Evolutionary conservation across 23 red algal genomes (phyloP), one percentile per base, ranked within the genome.

Genomic region (Gracilaria caudata): DNA sequence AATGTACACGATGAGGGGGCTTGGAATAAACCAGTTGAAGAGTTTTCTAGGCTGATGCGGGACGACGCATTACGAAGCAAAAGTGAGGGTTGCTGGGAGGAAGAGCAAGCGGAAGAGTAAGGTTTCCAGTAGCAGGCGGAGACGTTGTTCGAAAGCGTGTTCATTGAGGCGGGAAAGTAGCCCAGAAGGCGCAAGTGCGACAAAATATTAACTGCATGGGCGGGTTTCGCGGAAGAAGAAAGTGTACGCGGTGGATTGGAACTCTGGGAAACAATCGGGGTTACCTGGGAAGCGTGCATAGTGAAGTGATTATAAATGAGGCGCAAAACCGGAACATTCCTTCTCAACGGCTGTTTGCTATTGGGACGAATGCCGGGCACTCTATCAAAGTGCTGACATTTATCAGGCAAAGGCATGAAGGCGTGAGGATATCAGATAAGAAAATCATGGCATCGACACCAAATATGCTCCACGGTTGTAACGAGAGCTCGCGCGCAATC

Each of bases 51-150:
- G 20, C 66, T 91, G 1, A 91, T 91, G 87, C 76, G 78, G 3
- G 76, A 81, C 6, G 87, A 91, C 65, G 78, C 87, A 6, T 54
- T 77, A 91, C 45, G 87, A 91, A 35, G 56, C 36, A 20, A 73
- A 89, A 9, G 36, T 89, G 37, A 89, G 64, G 77, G 11, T 8
- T 0, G 1, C 39, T 49, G 43, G 25, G 51, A 54, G 77, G 51
- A 63, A 34, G 46, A 32, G 43, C 46, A 16, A 3, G 11, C 32
- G 23, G 35, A 63, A 17, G 43, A 16, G 61, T 6, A 36, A 17
- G 29, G 61, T 29, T 30, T 23, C 20, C 24, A 40, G 70, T 2
- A 7, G 70, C 24, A 40, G 70, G 43, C 9, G 37, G 40, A 3
- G 70, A 24, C 43, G 39, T 5, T 28, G 66, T 23, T 65, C 60